Evolutionary conservation across 345 rosid species (phyloP).

Genomic region (Eucalyptus decipiens): DNA sequence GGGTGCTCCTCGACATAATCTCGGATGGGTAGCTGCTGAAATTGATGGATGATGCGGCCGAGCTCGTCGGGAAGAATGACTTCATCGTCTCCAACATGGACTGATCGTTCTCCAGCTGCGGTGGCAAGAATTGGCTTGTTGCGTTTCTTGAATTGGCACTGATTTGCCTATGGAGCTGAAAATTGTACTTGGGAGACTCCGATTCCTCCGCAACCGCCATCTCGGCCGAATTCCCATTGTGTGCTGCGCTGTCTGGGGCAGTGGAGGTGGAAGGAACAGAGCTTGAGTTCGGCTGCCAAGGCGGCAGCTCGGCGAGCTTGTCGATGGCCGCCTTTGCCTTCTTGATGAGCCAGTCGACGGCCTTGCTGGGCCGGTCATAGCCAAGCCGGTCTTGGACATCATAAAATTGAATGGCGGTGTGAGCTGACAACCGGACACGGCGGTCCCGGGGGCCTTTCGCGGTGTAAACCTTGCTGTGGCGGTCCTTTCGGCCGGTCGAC

Average conservation of each 20-base stretch:
- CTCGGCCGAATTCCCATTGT: slow-evolving; percentile 14
- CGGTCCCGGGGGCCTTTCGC: slow-evolving; percentile 78
- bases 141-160: slow-evolving; percentile 7
- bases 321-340: slow-evolving; percentile 73
- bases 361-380: slow-evolving; percentile 81
- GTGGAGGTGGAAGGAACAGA: not conserved
- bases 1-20: slow-evolving; percentile 31
- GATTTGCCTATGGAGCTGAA: slow-evolving; percentile 27
- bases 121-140: slow-evolving; percentile 17
- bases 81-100: slow-evolving; percentile 29
- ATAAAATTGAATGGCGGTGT: slow-evolving; percentile 81
- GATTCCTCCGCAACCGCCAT: slow-evolving; percentile 11
- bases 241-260: not conserved
- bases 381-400: slow-evolving; percentile 88
- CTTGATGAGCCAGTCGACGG: slow-evolving; percentile 84
- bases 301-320: slow-evolving; percentile 48
- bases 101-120: not conserved
- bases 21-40: slow-evolving; percentile 32
- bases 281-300: slow-evolving; percentile 14
- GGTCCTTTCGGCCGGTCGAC: slow-evolving; percentile 65
- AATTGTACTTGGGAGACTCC: slow-evolving; percentile 23
- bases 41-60: slow-evolving; percentile 27
- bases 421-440: slow-evolving; percentile 72
- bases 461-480: slow-evolving; percentile 80
- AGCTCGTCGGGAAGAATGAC: slow-evolving; percentile 55